Conservation (phyloP, 352 stramenopile species). For the Globisporangium spinosum region DNA sequence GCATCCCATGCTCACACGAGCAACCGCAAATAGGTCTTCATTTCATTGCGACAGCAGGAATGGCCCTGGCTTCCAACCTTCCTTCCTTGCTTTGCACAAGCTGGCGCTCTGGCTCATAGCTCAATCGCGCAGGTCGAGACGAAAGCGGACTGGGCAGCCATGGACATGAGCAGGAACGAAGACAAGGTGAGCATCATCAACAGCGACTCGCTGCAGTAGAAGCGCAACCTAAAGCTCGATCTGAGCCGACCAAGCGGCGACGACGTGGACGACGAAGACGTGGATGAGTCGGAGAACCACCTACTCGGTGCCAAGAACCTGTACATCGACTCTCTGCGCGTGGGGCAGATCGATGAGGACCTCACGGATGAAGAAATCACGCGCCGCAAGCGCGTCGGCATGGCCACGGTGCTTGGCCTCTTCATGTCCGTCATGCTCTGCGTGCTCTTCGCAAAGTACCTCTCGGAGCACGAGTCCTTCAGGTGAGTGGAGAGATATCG, state of each 20-base stretch:
- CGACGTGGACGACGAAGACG: slow-evolving; percentile 27
- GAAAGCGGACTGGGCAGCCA: slow-evolving; percentile 6
- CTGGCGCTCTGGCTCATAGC: not conserved
- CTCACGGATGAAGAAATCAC: slow-evolving; percentile 49
- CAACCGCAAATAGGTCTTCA: not conserved
- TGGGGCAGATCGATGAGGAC: slow-evolving; percentile 36
- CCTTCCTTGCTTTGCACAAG: not conserved
- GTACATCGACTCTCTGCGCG: slow-evolving; percentile 69
- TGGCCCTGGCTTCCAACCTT: not conserved
- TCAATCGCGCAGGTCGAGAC: slow-evolving; percentile 10
- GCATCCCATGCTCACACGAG: not conserved
- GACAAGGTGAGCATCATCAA: slow-evolving; percentile 55
- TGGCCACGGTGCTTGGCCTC: slow-evolving; percentile 48
- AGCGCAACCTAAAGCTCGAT: slow-evolving; percentile 29
- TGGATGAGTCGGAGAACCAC: slow-evolving; percentile 37
- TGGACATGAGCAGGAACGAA: slow-evolving; percentile 27
- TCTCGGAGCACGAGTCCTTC: slow-evolving; percentile 70
- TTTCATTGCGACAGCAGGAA: not conserved
- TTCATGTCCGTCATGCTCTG: slow-evolving; percentile 61
- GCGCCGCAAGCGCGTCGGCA: slow-evolving; percentile 53
- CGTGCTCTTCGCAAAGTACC: slow-evolving; percentile 54
- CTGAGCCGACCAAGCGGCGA: slow-evolving; percentile 20
- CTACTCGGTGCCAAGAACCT: slow-evolving; percentile 46
- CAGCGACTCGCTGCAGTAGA: slow-evolving; percentile 40
- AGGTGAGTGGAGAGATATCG: slow-evolving; percentile 27